A percentile compares a stretch with the other conserved stretches of the same genome.
Evolutionary conservation across 1,139 yeast genomes (phyloP).

Genomic region (Torulaspora pretoriensis): DNA sequence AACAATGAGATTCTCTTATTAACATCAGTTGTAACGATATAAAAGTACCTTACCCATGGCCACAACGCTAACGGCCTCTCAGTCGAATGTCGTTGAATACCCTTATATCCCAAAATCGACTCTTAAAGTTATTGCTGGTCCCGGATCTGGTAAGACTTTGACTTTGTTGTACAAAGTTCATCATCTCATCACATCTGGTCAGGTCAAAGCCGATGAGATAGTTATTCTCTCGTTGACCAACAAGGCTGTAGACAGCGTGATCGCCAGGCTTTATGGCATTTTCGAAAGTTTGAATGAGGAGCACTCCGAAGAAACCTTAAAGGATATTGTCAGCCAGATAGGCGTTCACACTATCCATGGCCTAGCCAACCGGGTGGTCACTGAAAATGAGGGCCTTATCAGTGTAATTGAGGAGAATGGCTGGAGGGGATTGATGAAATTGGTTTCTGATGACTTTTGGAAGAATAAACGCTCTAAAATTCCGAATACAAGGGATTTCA

Average conservation of each 20-base stretch:
- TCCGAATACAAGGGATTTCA: slow-evolving; percentile 37
- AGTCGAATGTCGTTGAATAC: slow-evolving; percentile 38
- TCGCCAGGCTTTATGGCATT: slow-evolving; percentile 37
- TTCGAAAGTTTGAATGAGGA: slow-evolving; percentile 35
- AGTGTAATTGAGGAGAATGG: slow-evolving; percentile 49
- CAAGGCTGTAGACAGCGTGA: slow-evolving; percentile 56
- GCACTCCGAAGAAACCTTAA: slow-evolving; percentile 8
- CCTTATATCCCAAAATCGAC: slow-evolving; percentile 41
- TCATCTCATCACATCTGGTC: slow-evolving; percentile 41
- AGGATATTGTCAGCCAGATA: slow-evolving; percentile 37
- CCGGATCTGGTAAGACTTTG: slow-evolving; percentile 73
- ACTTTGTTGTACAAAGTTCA: slow-evolving; percentile 56
- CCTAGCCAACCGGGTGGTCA: slow-evolving; percentile 49
- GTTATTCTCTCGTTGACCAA: slow-evolving; percentile 68
- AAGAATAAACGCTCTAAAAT: slow-evolving; percentile 11
- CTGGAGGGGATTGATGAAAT: slow-evolving; percentile 43
- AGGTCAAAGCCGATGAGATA: slow-evolving; percentile 49
- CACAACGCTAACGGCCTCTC: slow-evolving; percentile 37
- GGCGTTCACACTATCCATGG: slow-evolving; percentile 61
- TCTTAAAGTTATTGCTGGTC: slow-evolving; percentile 59
- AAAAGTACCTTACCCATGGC: slow-evolving; percentile 1
- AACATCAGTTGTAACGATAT: not conserved
- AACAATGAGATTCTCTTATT: not conserved
- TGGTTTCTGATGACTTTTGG: slow-evolving; percentile 28
- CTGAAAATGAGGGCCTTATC: slow-evolving; percentile 38